Conservation (phyloP, 345 rosid species). For the Geranium brycei region DNA sequence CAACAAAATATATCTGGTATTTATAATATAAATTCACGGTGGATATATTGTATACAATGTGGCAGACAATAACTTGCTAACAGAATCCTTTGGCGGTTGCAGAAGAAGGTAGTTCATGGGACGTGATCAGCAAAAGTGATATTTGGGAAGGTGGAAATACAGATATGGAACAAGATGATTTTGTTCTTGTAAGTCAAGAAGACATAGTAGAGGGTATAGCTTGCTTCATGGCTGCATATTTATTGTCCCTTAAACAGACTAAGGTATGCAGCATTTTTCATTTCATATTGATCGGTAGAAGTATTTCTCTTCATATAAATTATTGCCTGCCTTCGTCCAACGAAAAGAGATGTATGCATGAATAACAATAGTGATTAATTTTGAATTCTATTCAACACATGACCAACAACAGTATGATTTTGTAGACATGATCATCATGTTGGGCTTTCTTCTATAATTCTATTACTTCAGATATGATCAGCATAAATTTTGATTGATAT, state of each 20-base stretch:
- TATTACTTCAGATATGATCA: too few species aligned
- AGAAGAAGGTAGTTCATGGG: conserved; percentile 87
- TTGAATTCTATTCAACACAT: too few species aligned
- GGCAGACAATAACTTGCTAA: not conserved
- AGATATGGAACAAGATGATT: conserved; percentile 53
- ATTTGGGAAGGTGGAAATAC: conserved; percentile 43
- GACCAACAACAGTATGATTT: too few species aligned
- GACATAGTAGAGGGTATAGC: conserved; percentile 94
- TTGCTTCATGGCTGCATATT: conserved; percentile 83
- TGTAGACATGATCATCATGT: too few species aligned
- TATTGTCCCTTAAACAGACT: conserved; percentile 74
- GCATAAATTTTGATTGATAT: too few species aligned
- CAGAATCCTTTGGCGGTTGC: conserved; percentile 7
- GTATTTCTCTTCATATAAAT: too few species aligned
- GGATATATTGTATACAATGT: too few species aligned
- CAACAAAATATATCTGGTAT: conserved; percentile 35
- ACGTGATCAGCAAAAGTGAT: conserved; percentile 59
- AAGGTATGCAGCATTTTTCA: conserved; percentile 36
- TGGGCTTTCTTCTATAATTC: too few species aligned
- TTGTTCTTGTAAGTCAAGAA: conserved; percentile 83
- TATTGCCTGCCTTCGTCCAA: too few species aligned
- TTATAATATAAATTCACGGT: conserved; percentile 2
- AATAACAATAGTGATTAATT: too few species aligned
- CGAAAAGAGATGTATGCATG: too few species aligned
- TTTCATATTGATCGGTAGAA: not conserved